phyloP scores from a whole-genome alignment of 306 rosid genomes.

The Malus fusca region DNA sequence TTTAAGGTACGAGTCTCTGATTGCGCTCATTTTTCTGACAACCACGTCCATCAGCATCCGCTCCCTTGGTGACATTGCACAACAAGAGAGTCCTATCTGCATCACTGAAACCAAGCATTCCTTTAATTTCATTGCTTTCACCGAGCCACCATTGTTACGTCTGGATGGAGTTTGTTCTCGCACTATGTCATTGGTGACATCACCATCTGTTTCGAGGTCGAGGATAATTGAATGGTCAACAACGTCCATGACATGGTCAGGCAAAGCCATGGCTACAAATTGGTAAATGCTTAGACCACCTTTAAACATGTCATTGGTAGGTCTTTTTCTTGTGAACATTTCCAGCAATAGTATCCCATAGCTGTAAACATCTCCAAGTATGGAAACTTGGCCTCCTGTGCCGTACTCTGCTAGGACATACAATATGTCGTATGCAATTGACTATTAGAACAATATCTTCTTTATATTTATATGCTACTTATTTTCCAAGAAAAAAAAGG shows the following conservation, averaged over 20 bases:
- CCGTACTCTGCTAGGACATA: too few species aligned
- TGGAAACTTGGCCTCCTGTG: too few species aligned
- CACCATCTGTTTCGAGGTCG: background rate
- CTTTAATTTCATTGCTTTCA: background rate
- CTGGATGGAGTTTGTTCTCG: too few species aligned
- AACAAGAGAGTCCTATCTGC: background rate
- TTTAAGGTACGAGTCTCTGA: background rate
- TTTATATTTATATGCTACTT: too few species aligned
- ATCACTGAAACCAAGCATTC: background rate
- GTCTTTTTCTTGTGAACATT: too few species aligned
- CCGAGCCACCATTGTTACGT: background rate
- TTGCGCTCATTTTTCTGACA: background rate
- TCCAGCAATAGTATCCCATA: too few species aligned
- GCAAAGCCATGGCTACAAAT: background rate
- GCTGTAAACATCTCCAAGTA: too few species aligned
- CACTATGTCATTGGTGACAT: too few species aligned
- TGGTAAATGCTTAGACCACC: background rate
- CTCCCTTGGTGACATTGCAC: background rate
- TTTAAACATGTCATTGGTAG: too few species aligned
- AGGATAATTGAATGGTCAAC: background rate
- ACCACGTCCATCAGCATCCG: background rate
- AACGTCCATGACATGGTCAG: background rate
- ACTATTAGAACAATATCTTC: too few species aligned
- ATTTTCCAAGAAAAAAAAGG: too few species aligned
- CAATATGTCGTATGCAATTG: too few species aligned